Conservation (phyloP, 768 basidiomycete genomes). For the Lentinus brumalis region DNA sequence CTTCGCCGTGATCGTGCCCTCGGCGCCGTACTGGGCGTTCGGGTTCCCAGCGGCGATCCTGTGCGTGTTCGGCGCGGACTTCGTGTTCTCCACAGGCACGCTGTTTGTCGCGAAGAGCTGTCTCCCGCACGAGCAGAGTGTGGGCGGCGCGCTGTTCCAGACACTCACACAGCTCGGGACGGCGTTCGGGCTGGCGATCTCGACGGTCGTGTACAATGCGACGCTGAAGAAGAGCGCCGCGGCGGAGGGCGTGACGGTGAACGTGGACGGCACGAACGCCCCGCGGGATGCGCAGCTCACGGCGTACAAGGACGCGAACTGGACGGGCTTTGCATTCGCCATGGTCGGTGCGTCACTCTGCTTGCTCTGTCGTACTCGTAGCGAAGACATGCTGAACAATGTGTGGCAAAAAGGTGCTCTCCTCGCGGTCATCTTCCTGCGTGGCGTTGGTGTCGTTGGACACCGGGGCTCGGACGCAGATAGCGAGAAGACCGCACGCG, state of each 20-base stretch:
- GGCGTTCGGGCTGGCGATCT: constrained; percentile 68
- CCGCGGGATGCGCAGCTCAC: constrained; percentile 42
- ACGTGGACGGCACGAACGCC: constrained; percentile 31
- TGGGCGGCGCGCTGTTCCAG: constrained; percentile 76
- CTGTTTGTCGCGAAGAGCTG: constrained; percentile 73
- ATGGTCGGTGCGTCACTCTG: constrained; percentile 46
- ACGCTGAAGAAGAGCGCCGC: constrained; percentile 40
- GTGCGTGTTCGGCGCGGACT: constrained; percentile 75
- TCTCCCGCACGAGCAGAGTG: constrained; percentile 69
- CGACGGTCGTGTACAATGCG: constrained; percentile 70
- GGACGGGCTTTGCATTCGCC: constrained; percentile 65
- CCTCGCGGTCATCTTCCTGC: constrained; percentile 40
- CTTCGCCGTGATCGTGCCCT: constrained; percentile 66
- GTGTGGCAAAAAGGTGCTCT: constrained; percentile 28
- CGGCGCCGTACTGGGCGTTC: constrained; percentile 69
- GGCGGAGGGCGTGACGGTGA: constrained; percentile 34
- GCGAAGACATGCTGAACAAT: background rate
- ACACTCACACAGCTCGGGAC: constrained; percentile 77
- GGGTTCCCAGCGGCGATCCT: constrained; percentile 69
- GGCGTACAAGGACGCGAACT: constrained; percentile 66
- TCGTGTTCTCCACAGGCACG: constrained; percentile 72
- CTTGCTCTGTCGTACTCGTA: background rate
- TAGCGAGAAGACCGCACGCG: no score
- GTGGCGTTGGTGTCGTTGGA: constrained; percentile 45
- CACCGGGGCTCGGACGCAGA: constrained; percentile 14